phyloP scores from a whole-genome alignment of 2,329 filamentous ascomycete species.

The Pseudogymnoascus verrucosus region DNA sequence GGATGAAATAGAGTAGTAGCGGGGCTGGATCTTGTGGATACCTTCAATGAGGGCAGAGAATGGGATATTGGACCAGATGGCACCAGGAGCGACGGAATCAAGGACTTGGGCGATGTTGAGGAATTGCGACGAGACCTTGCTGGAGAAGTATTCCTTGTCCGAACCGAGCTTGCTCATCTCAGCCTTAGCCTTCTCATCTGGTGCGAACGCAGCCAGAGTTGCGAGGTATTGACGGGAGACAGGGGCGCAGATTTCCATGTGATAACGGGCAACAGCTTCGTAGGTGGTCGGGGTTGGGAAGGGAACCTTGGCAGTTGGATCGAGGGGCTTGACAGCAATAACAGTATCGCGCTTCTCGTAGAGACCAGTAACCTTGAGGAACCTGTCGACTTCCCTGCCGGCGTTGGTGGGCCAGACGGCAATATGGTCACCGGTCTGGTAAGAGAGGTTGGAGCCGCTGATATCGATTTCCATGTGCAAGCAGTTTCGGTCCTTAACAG shows the following conservation, averaged over 20 bases:
- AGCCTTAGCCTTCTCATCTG: slow-evolving; percentile 73
- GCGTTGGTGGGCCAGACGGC: slow-evolving; percentile 96
- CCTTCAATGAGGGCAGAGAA: slow-evolving; percentile 95
- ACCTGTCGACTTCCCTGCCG: slow-evolving; percentile 83
- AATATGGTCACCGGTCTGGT: slow-evolving; percentile 96
- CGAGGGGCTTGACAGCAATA: slow-evolving; percentile 81
- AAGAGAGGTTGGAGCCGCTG: slow-evolving; percentile 77
- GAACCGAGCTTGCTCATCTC: slow-evolving; percentile 83
- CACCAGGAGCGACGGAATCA: slow-evolving; percentile 59
- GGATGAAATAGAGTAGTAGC: slow-evolving; percentile 99
- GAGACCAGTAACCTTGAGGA: slow-evolving; percentile 72
- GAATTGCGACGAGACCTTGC: slow-evolving; percentile 71
- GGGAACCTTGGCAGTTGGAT: slow-evolving; percentile 92
- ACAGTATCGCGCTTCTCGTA: slow-evolving; percentile 70
- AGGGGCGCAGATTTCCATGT: slow-evolving; percentile 92
- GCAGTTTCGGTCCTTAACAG: slow-evolving; percentile 83
- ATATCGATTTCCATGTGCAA: slow-evolving; percentile 94
- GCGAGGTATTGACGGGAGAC: slow-evolving; percentile 94
- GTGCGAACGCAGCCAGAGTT: slow-evolving; percentile 80
- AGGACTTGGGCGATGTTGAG: slow-evolving; percentile 88
- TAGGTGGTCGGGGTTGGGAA: slow-evolving; percentile 97
- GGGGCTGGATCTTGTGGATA: slow-evolving; percentile 87
- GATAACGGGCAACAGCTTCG: slow-evolving; percentile 86
- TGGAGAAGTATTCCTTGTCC: slow-evolving; percentile 93
- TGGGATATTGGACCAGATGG: slow-evolving; percentile 76